Percentiles rank a stretch among this genome's conserved stretches.
Evolutionary conservation across 2,329 filamentous ascomycete species (phyloP).

Genomic region (Diplodia mutila): DNA sequence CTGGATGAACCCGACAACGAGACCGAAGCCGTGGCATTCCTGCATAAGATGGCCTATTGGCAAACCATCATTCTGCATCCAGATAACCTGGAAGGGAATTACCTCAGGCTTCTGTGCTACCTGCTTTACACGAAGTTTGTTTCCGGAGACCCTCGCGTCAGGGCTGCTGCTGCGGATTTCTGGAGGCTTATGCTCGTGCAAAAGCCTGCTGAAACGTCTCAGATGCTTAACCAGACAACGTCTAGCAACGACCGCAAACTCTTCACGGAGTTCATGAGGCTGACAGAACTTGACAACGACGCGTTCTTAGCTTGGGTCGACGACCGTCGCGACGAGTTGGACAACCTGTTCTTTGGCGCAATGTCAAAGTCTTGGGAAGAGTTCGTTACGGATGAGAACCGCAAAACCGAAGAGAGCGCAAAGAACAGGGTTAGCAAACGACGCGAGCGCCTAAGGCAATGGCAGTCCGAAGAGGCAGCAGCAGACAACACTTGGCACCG

Average conservation of each 20-base stretch:
- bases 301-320: slow-evolving; percentile 89
- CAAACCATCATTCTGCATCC: slow-evolving; percentile 85
- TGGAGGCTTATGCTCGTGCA: slow-evolving; percentile 94
- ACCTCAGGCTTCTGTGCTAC: slow-evolving; percentile 86
- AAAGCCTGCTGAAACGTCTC: slow-evolving; percentile 79
- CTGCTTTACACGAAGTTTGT: slow-evolving; percentile 89
- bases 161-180: slow-evolving; percentile 77
- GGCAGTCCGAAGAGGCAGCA: slow-evolving; percentile 71
- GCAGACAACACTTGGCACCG: slow-evolving; percentile 73
- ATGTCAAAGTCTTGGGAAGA: slow-evolving; percentile 85
- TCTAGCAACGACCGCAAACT: slow-evolving; percentile 72
- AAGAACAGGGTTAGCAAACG: slow-evolving; percentile 72
- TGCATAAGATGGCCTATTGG: slow-evolving; percentile 92
- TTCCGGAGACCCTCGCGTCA: slow-evolving; percentile 67
- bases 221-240: slow-evolving; percentile 73
- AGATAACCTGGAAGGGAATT: slow-evolving; percentile 77
- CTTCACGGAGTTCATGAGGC: slow-evolving; percentile 75
- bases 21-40: slow-evolving; percentile 68
- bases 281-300: slow-evolving; percentile 87
- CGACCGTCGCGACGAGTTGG: slow-evolving; percentile 75
- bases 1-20: slow-evolving; percentile 70
- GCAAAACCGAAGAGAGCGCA: slow-evolving; percentile 74
- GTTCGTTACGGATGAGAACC: slow-evolving; percentile 82
- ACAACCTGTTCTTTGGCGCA: slow-evolving; percentile 78
- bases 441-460: slow-evolving; percentile 79